Evolutionary conservation across 73 alveolate genomes (phyloP).

Genomic region (Stentor coeruleus): DNA sequence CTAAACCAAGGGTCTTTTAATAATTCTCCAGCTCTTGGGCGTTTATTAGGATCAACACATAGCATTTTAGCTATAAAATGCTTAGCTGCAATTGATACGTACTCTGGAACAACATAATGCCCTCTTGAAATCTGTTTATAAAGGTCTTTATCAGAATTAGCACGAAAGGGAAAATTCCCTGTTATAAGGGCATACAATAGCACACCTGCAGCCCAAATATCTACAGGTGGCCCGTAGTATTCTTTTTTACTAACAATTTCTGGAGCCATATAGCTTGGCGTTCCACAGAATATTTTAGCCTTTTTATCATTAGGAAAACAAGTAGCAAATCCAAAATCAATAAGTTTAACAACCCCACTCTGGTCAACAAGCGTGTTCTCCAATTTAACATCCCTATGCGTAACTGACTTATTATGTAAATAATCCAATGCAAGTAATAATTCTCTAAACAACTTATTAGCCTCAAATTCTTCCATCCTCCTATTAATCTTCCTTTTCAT

Average conservation of each 20-base stretch:
- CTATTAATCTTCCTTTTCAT: slow-evolving; percentile 50
- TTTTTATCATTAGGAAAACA: slow-evolving; percentile 48
- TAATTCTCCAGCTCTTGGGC: slow-evolving; percentile 35
- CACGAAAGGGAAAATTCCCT: slow-evolving; percentile 77
- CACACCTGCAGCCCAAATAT: slow-evolving; percentile 81
- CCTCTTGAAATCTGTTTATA: slow-evolving; percentile 36
- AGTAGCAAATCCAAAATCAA: slow-evolving; percentile 85
- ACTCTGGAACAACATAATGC: slow-evolving; percentile 34
- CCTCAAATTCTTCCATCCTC: slow-evolving; percentile 67
- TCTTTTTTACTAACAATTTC: slow-evolving; percentile 64
- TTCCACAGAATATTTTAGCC: slow-evolving; percentile 78
- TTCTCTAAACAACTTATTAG: slow-evolving; percentile 61
- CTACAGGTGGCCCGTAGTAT: slow-evolving; percentile 52
- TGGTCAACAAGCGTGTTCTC: slow-evolving; percentile 76
- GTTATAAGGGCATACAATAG: slow-evolving; percentile 63
- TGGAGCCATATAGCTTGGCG: slow-evolving; percentile 89
- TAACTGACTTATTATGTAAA: slow-evolving; percentile 74
- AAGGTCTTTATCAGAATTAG: slow-evolving; percentile 48
- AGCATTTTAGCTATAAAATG: slow-evolving; percentile 29
- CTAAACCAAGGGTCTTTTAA: slow-evolving; percentile 33
- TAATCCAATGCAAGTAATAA: slow-evolving; percentile 75
- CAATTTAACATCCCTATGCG: slow-evolving; percentile 86
- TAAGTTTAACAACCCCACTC: slow-evolving; percentile 61
- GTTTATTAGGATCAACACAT: slow-evolving; percentile 19
- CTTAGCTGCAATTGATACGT: neutral